Percentiles rank a stretch among this genome's conserved stretches.
Conservation (phyloP, 495 filamentous ascomycete species). For the Penicillium diatomitis region DNA sequence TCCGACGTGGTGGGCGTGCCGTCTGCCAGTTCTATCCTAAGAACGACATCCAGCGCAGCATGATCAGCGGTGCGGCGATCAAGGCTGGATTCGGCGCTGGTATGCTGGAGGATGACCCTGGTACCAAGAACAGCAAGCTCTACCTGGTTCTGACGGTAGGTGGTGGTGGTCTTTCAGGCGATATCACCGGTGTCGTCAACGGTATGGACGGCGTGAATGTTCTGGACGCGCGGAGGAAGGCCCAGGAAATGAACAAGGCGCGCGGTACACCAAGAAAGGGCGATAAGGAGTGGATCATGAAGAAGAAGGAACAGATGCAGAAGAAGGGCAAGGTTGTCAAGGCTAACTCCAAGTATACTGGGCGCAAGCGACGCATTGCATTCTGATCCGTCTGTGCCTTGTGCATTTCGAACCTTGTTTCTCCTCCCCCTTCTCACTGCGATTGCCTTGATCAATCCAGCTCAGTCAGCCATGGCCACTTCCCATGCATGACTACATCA, state of each 20-base stretch:
- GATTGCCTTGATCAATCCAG: background rate
- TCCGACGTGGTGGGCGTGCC: slow-evolving; percentile 78
- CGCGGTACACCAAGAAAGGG: slow-evolving; percentile 57
- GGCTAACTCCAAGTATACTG: slow-evolving; percentile 82
- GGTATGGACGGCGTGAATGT: slow-evolving; percentile 84
- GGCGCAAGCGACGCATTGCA: slow-evolving; percentile 62
- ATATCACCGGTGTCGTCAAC: slow-evolving; percentile 78
- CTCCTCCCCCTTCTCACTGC: background rate
- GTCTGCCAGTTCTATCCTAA: slow-evolving; percentile 98
- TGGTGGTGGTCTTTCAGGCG: slow-evolving; percentile 60
- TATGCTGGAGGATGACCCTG: slow-evolving; percentile 87
- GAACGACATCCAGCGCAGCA: slow-evolving; percentile 80
- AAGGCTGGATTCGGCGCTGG: slow-evolving; percentile 93
- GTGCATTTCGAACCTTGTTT: background rate
- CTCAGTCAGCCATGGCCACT: background rate
- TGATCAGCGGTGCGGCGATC: slow-evolving; percentile 84
- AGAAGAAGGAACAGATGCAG: slow-evolving; percentile 94
- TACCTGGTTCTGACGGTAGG: slow-evolving; percentile 94
- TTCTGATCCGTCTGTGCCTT: slow-evolving; percentile 28
- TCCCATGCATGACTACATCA: background rate
- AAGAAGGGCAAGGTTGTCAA: slow-evolving; percentile 92
- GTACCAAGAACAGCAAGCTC: slow-evolving; percentile 87
- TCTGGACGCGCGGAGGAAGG: slow-evolving; percentile 57
- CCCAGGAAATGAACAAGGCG: slow-evolving; percentile 32
- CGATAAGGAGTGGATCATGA: slow-evolving; percentile 80